phyloP scores from a whole-genome alignment of 441 rosid species.

The Syzygium syzygioides region DNA sequence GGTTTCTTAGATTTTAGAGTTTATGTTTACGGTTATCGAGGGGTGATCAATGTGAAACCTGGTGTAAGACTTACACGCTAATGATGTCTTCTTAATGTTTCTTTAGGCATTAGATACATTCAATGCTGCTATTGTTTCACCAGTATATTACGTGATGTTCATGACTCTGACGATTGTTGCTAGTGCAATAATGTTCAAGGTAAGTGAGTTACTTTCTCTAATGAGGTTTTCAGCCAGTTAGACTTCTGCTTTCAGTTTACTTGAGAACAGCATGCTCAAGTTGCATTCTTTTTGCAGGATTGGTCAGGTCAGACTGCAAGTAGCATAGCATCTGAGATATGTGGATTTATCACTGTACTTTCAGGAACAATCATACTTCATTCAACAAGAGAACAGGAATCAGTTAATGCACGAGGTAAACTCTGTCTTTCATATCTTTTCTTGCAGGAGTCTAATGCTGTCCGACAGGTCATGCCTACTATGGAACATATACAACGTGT shows the following conservation, averaged over 20 bases:
- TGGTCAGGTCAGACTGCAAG: constrained; percentile 65
- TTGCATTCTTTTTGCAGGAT: constrained; percentile 33
- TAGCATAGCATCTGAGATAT: constrained; percentile 61
- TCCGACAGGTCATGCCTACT: background rate
- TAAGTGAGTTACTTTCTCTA: constrained; percentile 5
- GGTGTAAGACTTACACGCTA: background rate
- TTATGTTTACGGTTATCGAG: background rate
- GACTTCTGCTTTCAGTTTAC: background rate
- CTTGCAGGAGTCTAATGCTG: background rate
- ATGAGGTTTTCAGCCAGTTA: constrained; percentile 1
- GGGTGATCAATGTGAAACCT: background rate
- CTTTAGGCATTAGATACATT: constrained; percentile 62
- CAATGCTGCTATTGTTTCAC: constrained; percentile 62
- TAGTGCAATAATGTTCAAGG: constrained; percentile 76
- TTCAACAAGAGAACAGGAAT: constrained; percentile 60
- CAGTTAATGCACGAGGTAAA: constrained; percentile 43
- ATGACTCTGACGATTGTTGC: constrained; percentile 65
- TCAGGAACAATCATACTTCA: constrained; percentile 71
- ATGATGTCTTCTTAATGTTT: background rate
- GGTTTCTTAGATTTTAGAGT: background rate
- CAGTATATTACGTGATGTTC: constrained; percentile 66
- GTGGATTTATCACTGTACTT: constrained; percentile 69
- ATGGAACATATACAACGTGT: background rate
- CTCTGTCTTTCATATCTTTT: background rate
- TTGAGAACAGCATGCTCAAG: background rate